Base-by-base conservation (phyloP, 805 yeast species). In the Hanseniaspora hatyaiensis region DNA sequence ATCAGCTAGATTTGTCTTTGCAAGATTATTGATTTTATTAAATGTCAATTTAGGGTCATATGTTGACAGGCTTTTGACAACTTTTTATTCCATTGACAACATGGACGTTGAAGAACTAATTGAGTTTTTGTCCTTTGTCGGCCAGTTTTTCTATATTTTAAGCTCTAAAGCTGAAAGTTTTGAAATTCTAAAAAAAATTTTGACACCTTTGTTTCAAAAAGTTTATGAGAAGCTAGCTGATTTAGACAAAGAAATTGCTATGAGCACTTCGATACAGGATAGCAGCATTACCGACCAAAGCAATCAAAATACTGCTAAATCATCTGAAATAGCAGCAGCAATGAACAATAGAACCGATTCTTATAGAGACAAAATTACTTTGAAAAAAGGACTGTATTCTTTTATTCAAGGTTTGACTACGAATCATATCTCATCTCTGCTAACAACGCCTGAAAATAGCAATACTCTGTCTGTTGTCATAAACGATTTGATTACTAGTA, bases 61-160 rank as follows among this genome's bases (percentile, higher is more conserved):
- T 84, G 61, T 79, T 80, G 53, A 61, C 50, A 79, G 84, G 58
- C 73, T 87, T 52, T 76, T 92, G 50, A 74, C 84, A 2, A 70
- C 79, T 19, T 67, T 85, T 50, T 67, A 83, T 58, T 69, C 70
- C 24, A 69, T 74, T 20, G 76, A 74, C 31, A 45, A 45, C 16
- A 67, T 80, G 55, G 75, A 73, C 50, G 63, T 74, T 11, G 65
- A 69, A 46, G 96, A 88, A 60, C 66, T 89, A 59, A 72, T 74
- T 32, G 95, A 87, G 58, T 86, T 92, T 59, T 65, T 87, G 48
- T 74, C 89, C 33, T 89, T 92, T 61, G 65, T 92, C 52, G 88
- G 94, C 4, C 97, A 92, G 64, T 74, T 92, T 52, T 75, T 82
- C 45, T 96, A 89, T 61, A 74, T 71, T 53, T 86, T 80, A 64